A percentile compares a stretch with the other conserved stretches of the same genome.
Evolutionary conservation across 1,284 basidiomycete species (phyloP).

Genomic region (Ustilago trichophora): DNA sequence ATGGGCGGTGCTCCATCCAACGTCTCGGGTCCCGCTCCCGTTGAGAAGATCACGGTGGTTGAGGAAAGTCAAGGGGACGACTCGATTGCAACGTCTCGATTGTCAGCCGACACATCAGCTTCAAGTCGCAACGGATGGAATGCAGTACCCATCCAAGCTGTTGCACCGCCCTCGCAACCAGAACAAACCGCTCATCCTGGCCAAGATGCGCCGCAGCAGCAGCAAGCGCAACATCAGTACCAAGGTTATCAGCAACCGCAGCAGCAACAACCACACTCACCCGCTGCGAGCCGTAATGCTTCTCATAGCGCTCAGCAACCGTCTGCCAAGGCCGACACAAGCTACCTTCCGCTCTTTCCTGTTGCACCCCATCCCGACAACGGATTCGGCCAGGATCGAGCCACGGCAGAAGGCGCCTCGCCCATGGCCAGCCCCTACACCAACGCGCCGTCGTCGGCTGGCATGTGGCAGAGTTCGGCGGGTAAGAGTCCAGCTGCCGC

Average conservation of each 20-base stretch:
- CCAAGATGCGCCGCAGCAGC: too few species aligned
- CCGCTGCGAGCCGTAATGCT: not conserved
- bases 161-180: slow-evolving; percentile 17
- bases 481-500: slow-evolving; percentile 16
- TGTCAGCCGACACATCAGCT: slow-evolving; percentile 22
- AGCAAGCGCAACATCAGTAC: slow-evolving; percentile 3
- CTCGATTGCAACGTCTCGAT: slow-evolving; percentile 4
- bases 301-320: slow-evolving; percentile 1
- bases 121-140: slow-evolving; percentile 36
- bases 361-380: slow-evolving; percentile 48
- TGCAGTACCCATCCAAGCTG: slow-evolving; percentile 16
- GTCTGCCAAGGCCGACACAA: slow-evolving; percentile 21
- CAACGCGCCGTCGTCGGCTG: slow-evolving; percentile 44
- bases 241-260: not conserved
- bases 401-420: slow-evolving; percentile 18
- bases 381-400: slow-evolving; percentile 16
- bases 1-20: slow-evolving; percentile 1
- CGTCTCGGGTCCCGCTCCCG: slow-evolving; percentile 3
- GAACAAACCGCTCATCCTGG: too few species aligned
- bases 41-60: not conserved
- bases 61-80: slow-evolving; percentile 16
- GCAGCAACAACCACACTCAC: slow-evolving; percentile 6
- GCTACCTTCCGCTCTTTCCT: slow-evolving; percentile 42
- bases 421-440: slow-evolving; percentile 28
- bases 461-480: slow-evolving; percentile 47